A percentile compares a stretch with the other conserved stretches of the same genome.
phyloP scores from a whole-genome alignment of 2,329 filamentous ascomycete species.

The Neophaeococcomyces mojaviensis region DNA sequence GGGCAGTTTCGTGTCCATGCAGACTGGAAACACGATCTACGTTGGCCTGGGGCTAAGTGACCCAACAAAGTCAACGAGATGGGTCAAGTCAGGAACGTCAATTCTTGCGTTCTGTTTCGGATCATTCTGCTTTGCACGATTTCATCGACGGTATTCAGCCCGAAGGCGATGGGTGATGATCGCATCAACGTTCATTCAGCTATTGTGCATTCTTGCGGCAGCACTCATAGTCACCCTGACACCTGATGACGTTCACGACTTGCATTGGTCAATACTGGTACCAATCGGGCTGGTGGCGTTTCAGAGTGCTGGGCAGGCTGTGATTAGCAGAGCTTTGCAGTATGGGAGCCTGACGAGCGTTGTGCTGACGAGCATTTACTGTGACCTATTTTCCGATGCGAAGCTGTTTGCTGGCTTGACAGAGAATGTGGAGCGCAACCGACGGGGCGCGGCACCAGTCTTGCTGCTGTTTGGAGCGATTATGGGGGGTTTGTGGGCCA shows the following conservation, averaged over 20 bases:
- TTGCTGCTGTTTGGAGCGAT: constrained; percentile 49
- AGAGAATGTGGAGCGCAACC: constrained; percentile 47
- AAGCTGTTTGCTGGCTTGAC: constrained; percentile 34
- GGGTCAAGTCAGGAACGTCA: constrained; percentile 65
- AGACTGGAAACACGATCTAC: constrained; percentile 79
- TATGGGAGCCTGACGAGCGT: constrained; percentile 68
- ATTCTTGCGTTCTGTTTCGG: constrained; percentile 65
- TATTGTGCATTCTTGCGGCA: constrained; percentile 31
- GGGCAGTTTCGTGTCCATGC: constrained; percentile 78
- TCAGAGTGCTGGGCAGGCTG: constrained; percentile 70
- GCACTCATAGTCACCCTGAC: constrained; percentile 36
- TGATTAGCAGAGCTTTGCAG: constrained; percentile 62
- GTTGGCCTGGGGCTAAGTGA: constrained; percentile 65
- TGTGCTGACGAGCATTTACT: constrained; percentile 74
- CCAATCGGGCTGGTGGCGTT: constrained; percentile 66
- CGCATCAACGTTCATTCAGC: constrained; percentile 50
- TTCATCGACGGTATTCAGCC: constrained; percentile 57
- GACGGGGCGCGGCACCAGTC: constrained; percentile 44
- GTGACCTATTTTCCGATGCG: constrained; percentile 66
- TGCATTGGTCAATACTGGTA: constrained; percentile 54
- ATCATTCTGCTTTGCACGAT: constrained; percentile 61
- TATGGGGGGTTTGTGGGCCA: constrained; percentile 48
- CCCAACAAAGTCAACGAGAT: constrained; percentile 48
- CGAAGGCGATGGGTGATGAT: constrained; percentile 59
- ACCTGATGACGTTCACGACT: constrained; percentile 36